Conservation (phyloP, 140 eudicot species). For the Stevia rebaudiana region DNA sequence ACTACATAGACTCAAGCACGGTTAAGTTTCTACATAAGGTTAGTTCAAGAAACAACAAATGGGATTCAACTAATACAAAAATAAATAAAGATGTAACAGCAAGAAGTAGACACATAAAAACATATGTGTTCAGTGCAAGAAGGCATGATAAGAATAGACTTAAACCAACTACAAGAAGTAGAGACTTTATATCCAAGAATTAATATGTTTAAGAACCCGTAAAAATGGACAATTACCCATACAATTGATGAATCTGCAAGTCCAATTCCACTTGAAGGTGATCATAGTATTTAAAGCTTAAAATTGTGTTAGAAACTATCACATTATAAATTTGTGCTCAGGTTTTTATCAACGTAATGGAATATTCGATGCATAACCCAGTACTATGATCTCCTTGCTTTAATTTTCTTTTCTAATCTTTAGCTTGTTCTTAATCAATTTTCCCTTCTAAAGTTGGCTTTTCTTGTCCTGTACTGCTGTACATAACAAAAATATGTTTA, state of each 20-base stretch:
- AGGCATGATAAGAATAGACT: background rate
- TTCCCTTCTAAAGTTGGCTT: background rate
- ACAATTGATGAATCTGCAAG: background rate
- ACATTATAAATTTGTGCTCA: background rate
- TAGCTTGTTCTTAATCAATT: constrained; percentile 1
- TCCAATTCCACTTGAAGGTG: constrained; percentile 6
- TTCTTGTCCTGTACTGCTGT: background rate
- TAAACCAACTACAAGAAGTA: background rate
- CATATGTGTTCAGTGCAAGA: background rate
- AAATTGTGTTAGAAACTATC: background rate
- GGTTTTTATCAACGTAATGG: background rate
- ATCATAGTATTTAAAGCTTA: background rate
- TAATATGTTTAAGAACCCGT: background rate
- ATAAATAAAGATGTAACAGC: background rate
- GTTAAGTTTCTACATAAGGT: no score
- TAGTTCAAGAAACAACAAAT: background rate
- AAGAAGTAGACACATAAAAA: background rate
- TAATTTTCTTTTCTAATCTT: background rate
- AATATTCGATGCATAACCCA: background rate
- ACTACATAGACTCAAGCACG: no score
- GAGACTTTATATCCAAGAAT: background rate
- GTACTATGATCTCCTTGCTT: background rate
- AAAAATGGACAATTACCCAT: background rate
- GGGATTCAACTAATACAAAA: background rate
- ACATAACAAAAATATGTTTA: background rate